Base-by-base conservation (phyloP, 805 yeast genomes). In the Pichia californica region DNA sequence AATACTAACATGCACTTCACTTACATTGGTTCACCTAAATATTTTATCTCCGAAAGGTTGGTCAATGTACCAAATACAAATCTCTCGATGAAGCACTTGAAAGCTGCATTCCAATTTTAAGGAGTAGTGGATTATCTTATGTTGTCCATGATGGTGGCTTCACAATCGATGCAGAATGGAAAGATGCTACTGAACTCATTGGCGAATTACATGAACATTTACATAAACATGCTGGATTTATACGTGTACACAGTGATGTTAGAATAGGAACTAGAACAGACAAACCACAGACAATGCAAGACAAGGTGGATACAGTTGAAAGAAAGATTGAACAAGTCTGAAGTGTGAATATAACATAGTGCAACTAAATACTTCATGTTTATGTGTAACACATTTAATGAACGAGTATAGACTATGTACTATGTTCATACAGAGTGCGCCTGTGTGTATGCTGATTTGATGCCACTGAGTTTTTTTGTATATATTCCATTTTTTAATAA, bases 91-190 rank as follows among this genome's bases (percentile, higher is more conserved):
- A 82, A 53, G 86, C 85, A 52, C 79, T 88, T 31, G 77, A 91
- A 4, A 68, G 73, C 34, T 79, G 83, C 29, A 88, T 86, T 48
- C 66, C 73, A 20, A 62, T 77, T 41, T 78, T 88, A 27, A 68
- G 81, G 44, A 70, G 70, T 21, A 76, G 83, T 25, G 80, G 75
- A 2, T 65, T 88, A 40, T 69, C 78, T 37, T 78, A 83, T 48
- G 77, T 85, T 2, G 68, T 88, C 46, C 96, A 88, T 63, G 83
- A 91, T 51, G 96, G 96, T 2, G 96, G 96, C 2, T 88, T 95
- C 11, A 88, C 96, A 1, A 49, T 57, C 44, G 83, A 83, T 53
- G 96, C 96, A 1, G 88, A 88, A 14, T 88, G 95, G 95, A 78
- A 79, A 53, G 87, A 81, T 42, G 96, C 88, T 2, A 82, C 80